phyloP scores from a whole-genome alignment of 176 grass and related monocot species.

The Triticum timopheevii region DNA sequence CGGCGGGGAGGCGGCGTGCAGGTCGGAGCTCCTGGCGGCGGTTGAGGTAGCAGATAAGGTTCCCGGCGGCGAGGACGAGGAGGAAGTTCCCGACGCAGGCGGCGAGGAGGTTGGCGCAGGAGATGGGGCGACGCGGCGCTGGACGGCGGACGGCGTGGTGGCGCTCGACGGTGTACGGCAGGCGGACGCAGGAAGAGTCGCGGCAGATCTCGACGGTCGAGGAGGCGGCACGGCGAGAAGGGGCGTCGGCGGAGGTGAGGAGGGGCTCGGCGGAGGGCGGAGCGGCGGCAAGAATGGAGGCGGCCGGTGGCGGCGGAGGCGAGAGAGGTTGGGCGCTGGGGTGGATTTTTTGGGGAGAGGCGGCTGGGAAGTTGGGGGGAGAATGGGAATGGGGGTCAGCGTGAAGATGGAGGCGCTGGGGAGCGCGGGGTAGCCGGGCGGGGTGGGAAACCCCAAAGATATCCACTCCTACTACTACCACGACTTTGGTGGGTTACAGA shows the following conservation, averaged over 20 bases:
- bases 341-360: not conserved
- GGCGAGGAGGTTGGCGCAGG: not conserved
- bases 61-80: not conserved
- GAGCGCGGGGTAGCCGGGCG: too few species aligned
- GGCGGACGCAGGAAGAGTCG: not conserved
- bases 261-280: not conserved
- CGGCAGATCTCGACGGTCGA: not conserved
- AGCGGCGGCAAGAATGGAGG: too few species aligned
- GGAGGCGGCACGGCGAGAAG: not conserved
- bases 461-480: not conserved
- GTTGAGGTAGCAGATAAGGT: not conserved
- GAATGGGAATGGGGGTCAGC: not conserved
- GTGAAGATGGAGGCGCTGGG: not conserved
- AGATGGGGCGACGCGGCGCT: not conserved
- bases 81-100: not conserved
- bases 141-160: not conserved
- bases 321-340: not conserved
- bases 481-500: too few species aligned
- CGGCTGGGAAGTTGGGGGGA: not conserved
- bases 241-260: not conserved
- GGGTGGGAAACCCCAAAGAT: not conserved
- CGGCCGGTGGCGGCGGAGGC: too few species aligned
- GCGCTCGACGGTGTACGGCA: not conserved
- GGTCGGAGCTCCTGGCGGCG: not conserved
- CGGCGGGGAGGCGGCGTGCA: not conserved